Evolutionary conservation across 2,329 filamentous ascomycete species (phyloP), one percentile per base, ranked within the genome.

Genomic region (Lasiodiplodia theobromae): DNA sequence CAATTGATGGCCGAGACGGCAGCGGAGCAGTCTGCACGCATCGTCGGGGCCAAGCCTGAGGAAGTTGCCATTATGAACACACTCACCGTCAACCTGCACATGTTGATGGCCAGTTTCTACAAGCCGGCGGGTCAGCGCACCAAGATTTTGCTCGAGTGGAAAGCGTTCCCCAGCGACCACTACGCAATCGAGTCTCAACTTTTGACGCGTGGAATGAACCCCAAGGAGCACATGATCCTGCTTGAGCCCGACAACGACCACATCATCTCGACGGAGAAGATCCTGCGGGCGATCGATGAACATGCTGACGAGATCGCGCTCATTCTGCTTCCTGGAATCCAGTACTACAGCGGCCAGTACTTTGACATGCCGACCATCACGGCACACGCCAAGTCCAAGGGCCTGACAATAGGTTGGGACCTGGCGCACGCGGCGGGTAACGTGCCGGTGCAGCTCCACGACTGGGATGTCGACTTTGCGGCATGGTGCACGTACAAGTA

Each of bases 401-500:
- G 68, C 11, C 49, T 70, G 37, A 68, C 69, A 12, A 66, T 69
- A 21, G 69, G 69, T 7, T 70, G 69, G 69, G 69, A 70, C 47
- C 68, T 70, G 18, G 69, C 69, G 16, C 69, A 70, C 56, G 69
- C 69, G 4, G 69, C 68, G 16, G 69, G 69, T 8, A 70, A 70
- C 37, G 68, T 70, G n/a, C 68, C 68, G 23, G 52, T 70, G 37
- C 47, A 65, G 37, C 57, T 70, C 16, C 69, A 70, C 56, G 69
- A 70, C 47, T 70, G 69, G 69, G 65, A 68, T 28, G 69, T 70
- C 11, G 69, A 70, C 34, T 70, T 70, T 18, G 69, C 69, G 21
- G 69, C 63, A 8, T 70, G 69, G 69, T 70, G 69, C 44, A 70
- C 68, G n/a, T 70, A 70, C 63, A 70, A 70, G 63, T 70, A 70